Percentiles rank a stretch among this genome's conserved stretches.
Evolutionary conservation across 441 rosid species (phyloP).

Genomic region (Arabidopsis lyrata): DNA sequence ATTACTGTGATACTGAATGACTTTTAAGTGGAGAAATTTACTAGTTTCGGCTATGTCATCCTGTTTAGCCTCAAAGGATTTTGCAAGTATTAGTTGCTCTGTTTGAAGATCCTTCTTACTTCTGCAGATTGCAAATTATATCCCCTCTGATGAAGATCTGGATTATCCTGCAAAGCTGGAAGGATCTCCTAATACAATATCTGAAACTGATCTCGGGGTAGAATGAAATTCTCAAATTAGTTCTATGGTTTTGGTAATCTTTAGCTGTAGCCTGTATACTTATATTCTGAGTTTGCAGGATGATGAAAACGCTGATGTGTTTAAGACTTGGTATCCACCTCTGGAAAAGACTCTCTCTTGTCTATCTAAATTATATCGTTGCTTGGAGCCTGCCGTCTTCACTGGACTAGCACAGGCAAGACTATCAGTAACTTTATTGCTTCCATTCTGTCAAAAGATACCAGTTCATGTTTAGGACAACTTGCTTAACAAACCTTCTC

Average conservation of each 20-base stretch:
- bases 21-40: slow-evolving; percentile 9
- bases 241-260: slow-evolving; percentile 22
- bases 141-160: slow-evolving; percentile 80
- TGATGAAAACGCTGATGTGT: slow-evolving; percentile 68
- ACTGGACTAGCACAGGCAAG: slow-evolving; percentile 97
- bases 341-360: slow-evolving; percentile 91
- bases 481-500: slow-evolving; percentile 37
- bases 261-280: slow-evolving; percentile 28
- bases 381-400: slow-evolving; percentile 88
- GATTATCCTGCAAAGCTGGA: slow-evolving; percentile 94
- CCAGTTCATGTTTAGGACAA: slow-evolving; percentile 17
- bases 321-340: slow-evolving; percentile 94
- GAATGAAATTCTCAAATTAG: not conserved
- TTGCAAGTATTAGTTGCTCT: slow-evolving; percentile 11
- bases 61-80: slow-evolving; percentile 11
- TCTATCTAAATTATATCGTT: slow-evolving; percentile 89
- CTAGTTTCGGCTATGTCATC: slow-evolving; percentile 19
- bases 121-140: slow-evolving; percentile 87
- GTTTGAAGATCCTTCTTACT: slow-evolving; percentile 41
- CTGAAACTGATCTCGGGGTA: slow-evolving; percentile 54
- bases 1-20: slow-evolving; percentile 20
- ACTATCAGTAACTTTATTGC: slow-evolving; percentile 32
- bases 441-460: slow-evolving; percentile 30
- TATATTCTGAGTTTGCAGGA: slow-evolving; percentile 51
- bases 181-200: slow-evolving; percentile 54